These are phyloP conservation scores for Anethum foeniculum DNA, from an alignment of 140 eudicot species.

Conservation along the genomic window DNA sequence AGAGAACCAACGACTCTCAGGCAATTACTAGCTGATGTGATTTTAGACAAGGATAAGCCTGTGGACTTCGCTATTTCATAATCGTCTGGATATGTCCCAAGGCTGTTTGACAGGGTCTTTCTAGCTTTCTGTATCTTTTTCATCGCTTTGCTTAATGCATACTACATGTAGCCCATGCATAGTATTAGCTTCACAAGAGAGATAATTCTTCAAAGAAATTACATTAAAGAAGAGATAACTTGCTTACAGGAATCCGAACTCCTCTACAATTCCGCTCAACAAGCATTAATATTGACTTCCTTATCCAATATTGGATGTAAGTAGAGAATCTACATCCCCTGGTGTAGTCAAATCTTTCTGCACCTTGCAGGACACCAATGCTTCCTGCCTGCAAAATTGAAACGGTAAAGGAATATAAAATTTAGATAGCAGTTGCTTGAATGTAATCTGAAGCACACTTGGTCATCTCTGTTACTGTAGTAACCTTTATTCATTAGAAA, in stretches of 20 bases:
- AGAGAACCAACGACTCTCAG: slow-evolving; percentile 78
- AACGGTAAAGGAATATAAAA: neutral
- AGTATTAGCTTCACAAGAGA: neutral
- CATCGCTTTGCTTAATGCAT: slow-evolving; percentile 56
- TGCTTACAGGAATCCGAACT: slow-evolving; percentile 70
- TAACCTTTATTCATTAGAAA: neutral
- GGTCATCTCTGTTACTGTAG: neutral
- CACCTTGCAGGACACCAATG: slow-evolving; percentile 82
- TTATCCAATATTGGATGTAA: slow-evolving; percentile 86
- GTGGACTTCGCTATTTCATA: slow-evolving; percentile 64
- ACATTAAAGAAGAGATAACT: neutral
- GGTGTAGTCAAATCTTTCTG: slow-evolving; percentile 77
- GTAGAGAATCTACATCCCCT: slow-evolving; percentile 85
- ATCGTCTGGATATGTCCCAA: slow-evolving; percentile 53
- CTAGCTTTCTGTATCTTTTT: slow-evolving; percentile 69
- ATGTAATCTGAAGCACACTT: neutral
- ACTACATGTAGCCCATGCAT: slow-evolving; percentile 29
- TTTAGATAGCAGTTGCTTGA: neutral
- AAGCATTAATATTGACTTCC: slow-evolving; percentile 55
- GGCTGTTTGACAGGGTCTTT: slow-evolving; percentile 40
- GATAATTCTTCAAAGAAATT: neutral
- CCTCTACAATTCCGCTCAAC: slow-evolving; percentile 73
- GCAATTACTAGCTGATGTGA: slow-evolving; percentile 63
- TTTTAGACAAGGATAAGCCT: slow-evolving; percentile 64
- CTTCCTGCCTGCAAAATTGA: slow-evolving; percentile 64